Conservation (phyloP, 208 protist genomes). For the Strigomonas galati region DNA sequence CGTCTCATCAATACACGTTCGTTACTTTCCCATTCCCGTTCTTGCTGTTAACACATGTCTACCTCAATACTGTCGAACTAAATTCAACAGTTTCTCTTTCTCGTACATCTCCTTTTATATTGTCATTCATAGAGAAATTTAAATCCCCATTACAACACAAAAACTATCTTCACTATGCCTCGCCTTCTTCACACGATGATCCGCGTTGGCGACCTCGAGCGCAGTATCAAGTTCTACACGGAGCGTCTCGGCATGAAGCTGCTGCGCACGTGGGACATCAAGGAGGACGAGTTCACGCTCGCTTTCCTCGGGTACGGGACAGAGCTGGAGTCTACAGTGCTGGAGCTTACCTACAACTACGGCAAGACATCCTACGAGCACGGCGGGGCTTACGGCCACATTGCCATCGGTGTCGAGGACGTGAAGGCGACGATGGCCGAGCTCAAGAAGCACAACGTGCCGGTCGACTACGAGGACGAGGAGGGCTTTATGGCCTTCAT, state of each 20-base stretch:
- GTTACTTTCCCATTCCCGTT: too few species aligned
- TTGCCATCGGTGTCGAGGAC: slow-evolving; percentile 81
- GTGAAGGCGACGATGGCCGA: slow-evolving; percentile 44
- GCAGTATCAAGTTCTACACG: slow-evolving; percentile 83
- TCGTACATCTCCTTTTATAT: neutral
- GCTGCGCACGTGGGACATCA: slow-evolving; percentile 75
- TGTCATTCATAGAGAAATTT: neutral
- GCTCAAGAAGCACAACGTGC: slow-evolving; percentile 43
- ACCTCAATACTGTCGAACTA: too few species aligned
- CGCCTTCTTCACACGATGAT: slow-evolving; percentile 87
- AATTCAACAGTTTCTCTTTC: too few species aligned
- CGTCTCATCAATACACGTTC: too few species aligned
- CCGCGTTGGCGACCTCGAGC: slow-evolving; percentile 76
- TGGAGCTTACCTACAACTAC: slow-evolving; percentile 89
- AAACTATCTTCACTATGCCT: slow-evolving; percentile 13
- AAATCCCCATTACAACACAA: neutral
- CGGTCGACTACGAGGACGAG: slow-evolving; percentile 71
- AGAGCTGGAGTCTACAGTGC: slow-evolving; percentile 59
- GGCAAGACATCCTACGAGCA: slow-evolving; percentile 66
- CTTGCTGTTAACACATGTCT: too few species aligned
- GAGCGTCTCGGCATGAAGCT: slow-evolving; percentile 70
- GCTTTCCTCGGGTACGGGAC: slow-evolving; percentile 79
- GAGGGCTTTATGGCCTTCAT: slow-evolving; percentile 84
- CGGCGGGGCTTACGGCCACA: slow-evolving; percentile 74
- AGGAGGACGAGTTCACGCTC: slow-evolving; percentile 77